Percentiles rank a stretch among this genome's conserved stretches.
phyloP scores from a whole-genome alignment of 768 basidiomycete genomes.

The Postia placenta region DNA sequence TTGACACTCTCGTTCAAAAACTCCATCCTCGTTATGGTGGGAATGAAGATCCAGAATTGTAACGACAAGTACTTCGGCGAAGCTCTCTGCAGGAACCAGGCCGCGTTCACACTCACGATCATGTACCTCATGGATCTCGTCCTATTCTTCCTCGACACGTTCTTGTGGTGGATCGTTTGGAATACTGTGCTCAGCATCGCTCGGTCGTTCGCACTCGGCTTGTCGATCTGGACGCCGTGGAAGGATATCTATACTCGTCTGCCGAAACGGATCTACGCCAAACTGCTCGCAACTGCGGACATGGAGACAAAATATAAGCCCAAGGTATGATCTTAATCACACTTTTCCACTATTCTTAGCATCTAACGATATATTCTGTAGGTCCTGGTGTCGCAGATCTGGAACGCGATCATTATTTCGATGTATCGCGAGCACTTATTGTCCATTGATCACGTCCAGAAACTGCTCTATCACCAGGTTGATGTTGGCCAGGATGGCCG shows the following conservation, averaged over 20 bases:
- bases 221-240: conserved; percentile 99
- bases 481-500: conserved; percentile 79
- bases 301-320: conserved; percentile 99
- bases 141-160: conserved; percentile 98
- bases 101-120: conserved; percentile 90
- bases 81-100: conserved; percentile 84
- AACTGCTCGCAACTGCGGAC: conserved; percentile 86
- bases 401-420: conserved; percentile 99
- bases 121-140: conserved; percentile 99
- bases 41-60: conserved; percentile 94
- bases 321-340: no score
- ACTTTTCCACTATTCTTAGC: conserved; percentile 15
- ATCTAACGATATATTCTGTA: conserved; percentile 22
- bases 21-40: conserved; percentile 91
- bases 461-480: conserved; percentile 95
- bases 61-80: conserved; percentile 80
- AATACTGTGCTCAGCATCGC: conserved; percentile 91
- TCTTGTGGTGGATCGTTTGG: conserved; percentile 99
- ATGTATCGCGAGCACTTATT: conserved; percentile 99
- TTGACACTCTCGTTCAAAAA: conserved; percentile 91
- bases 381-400: conserved; percentile 98
- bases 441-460: conserved; percentile 98
- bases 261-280: conserved; percentile 95
- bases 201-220: conserved; percentile 82
- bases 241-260: conserved; percentile 93